Conservation (phyloP, 371 early-diverging fungal genomes). For the Zopfochytrium polystomum region DNA sequence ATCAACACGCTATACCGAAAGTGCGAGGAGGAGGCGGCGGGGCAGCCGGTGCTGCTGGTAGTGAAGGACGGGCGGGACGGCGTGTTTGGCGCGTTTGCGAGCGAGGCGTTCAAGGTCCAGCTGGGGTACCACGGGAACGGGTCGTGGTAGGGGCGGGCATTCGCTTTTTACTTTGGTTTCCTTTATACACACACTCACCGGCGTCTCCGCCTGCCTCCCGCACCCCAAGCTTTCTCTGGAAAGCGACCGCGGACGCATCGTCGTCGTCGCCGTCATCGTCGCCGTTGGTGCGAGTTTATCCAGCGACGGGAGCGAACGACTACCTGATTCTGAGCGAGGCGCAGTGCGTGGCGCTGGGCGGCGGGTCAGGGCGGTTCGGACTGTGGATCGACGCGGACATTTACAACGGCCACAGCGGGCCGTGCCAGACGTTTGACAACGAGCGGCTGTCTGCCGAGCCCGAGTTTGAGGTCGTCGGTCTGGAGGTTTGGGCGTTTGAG, state of each 20-base stretch:
- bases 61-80: conserved; percentile 28
- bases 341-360: conserved; percentile 85
- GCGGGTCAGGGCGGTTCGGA: conserved; percentile 88
- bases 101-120: conserved; percentile 62
- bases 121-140: conserved; percentile 87
- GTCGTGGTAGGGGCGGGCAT: conserved; percentile 63
- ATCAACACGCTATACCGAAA: conserved; percentile 71
- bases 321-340: conserved; percentile 82
- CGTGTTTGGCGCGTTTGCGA: conserved; percentile 85
- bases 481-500: conserved; percentile 46
- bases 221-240: conserved; percentile 69
- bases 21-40: conserved; percentile 16
- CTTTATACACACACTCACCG: neutral
- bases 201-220: neutral
- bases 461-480: conserved; percentile 34
- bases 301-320: conserved; percentile 85
- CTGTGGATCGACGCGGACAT: conserved; percentile 87
- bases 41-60: conserved; percentile 33
- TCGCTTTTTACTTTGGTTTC: neutral
- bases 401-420: conserved; percentile 74
- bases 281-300: conserved; percentile 57
- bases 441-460: conserved; percentile 27
- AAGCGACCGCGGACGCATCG: conserved; percentile 24
- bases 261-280: neutral
- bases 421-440: conserved; percentile 86